Conservation (phyloP, 148 eudicot species). For the Rhododendron williamsianum region DNA sequence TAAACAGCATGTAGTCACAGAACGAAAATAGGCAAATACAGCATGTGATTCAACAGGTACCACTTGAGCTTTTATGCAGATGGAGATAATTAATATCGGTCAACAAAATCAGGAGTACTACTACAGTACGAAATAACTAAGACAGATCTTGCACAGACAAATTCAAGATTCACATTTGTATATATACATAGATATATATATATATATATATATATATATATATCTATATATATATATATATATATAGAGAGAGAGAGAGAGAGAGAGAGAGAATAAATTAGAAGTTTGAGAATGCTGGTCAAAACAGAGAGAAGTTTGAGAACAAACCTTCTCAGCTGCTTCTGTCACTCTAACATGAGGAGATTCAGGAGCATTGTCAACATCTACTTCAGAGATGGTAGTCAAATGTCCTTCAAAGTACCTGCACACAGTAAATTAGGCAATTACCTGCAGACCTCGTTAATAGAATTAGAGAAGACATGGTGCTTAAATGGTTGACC, state of each 20-base stretch:
- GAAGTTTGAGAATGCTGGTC: constrained; percentile 1
- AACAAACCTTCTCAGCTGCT: constrained; percentile 65
- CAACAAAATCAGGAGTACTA: not conserved
- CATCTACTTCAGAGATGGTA: constrained; percentile 61
- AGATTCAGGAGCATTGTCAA: constrained; percentile 36
- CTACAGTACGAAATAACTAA: not conserved
- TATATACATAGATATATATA: not conserved
- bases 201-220: not conserved
- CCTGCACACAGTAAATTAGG: constrained; percentile 31
- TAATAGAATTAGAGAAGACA: not conserved
- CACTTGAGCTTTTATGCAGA: not conserved
- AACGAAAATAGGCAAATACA: not conserved
- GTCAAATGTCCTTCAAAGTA: constrained; percentile 86
- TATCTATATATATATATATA: not conserved
- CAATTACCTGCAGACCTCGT: not conserved
- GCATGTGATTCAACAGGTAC: not conserved
- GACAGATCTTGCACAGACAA: not conserved
- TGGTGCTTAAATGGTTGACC: not conserved
- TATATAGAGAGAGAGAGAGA: not conserved
- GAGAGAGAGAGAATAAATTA: no score
- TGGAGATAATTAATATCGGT: not conserved
- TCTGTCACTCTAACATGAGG: constrained; percentile 46
- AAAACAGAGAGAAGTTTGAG: not conserved
- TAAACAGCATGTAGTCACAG: not conserved
- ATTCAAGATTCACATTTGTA: not conserved